A percentile compares a stretch with the other conserved stretches of the same genome.
Evolutionary conservation across 2,329 filamentous ascomycete genomes (phyloP).

Genomic region (Dactylellina leptospora): DNA sequence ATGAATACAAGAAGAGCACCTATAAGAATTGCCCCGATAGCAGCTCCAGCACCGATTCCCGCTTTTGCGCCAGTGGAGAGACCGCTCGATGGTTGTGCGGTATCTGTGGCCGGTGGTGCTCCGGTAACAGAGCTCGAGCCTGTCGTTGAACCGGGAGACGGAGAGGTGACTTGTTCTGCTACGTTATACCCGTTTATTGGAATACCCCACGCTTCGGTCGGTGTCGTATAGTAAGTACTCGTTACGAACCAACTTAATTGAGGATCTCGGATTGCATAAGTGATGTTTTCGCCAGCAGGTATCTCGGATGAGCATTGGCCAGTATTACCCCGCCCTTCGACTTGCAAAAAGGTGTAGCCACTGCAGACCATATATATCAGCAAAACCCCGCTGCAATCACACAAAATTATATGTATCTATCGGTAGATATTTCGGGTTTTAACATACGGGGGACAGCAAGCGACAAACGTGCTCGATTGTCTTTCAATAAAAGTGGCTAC

Average conservation of each 20-base stretch:
- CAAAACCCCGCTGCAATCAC: neutral
- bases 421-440: neutral
- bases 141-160: neutral
- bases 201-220: neutral
- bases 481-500: neutral
- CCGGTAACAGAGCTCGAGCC: neutral
- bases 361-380: neutral
- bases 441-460: constrained; percentile 7
- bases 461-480: neutral
- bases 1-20: neutral
- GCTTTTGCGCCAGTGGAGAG: neutral
- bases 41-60: neutral
- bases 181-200: neutral
- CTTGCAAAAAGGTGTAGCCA: neutral
- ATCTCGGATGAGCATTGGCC: neutral
- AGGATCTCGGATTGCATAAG: neutral
- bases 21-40: neutral
- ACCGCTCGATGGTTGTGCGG: neutral
- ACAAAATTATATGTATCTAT: neutral
- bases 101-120: neutral
- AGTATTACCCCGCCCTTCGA: neutral
- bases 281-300: neutral
- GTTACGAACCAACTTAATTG: neutral
- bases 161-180: neutral
- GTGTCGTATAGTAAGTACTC: neutral